phyloP scores from a whole-genome alignment of 2,329 filamentous ascomycete genomes.

The Nannizziopsis arthrosporioides region DNA sequence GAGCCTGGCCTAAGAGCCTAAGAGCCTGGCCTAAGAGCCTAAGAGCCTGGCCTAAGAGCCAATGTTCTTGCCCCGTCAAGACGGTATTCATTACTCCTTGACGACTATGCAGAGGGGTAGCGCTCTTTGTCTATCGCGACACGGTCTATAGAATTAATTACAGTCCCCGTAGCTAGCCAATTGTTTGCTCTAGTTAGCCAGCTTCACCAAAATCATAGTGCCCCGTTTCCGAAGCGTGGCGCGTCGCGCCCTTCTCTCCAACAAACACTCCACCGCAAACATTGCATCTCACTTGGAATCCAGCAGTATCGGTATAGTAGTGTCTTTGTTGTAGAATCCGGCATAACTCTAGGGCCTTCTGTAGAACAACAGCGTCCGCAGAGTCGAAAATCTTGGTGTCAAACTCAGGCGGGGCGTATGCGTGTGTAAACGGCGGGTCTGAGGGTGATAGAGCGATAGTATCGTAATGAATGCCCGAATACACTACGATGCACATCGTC shows the following conservation, averaged over 20 bases:
- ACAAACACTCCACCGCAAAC: constrained; percentile 36
- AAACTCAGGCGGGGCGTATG: constrained; percentile 55
- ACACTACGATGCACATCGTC: constrained; percentile 67
- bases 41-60: too few species aligned
- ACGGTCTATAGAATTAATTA: too few species aligned
- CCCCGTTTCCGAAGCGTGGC: constrained; percentile 38
- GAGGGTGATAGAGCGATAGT: constrained; percentile 64
- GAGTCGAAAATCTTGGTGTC: constrained; percentile 66
- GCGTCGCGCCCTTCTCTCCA: constrained; percentile 37
- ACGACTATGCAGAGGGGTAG: too few species aligned
- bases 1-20: too few species aligned
- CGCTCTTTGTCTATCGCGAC: too few species aligned
- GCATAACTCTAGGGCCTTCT: constrained; percentile 54
- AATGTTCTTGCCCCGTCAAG: too few species aligned
- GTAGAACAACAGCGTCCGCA: constrained; percentile 43
- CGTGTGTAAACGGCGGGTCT: constrained; percentile 44
- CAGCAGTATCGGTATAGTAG: constrained; percentile 81
- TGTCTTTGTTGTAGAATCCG: constrained; percentile 56
- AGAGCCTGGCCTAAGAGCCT: too few species aligned
- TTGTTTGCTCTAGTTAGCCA: constrained; percentile 21
- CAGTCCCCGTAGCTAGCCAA: too few species aligned
- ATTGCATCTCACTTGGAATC: constrained; percentile 68
- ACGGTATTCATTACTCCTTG: too few species aligned
- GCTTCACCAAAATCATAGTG: constrained; percentile 42
- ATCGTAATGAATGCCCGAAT: constrained; percentile 90